Percentiles rank a stretch among this genome's conserved stretches.
These are phyloP conservation scores for Fraxinus sp. DNA, from an alignment of 305 asterid genomes.

Conservation along the genomic window DNA sequence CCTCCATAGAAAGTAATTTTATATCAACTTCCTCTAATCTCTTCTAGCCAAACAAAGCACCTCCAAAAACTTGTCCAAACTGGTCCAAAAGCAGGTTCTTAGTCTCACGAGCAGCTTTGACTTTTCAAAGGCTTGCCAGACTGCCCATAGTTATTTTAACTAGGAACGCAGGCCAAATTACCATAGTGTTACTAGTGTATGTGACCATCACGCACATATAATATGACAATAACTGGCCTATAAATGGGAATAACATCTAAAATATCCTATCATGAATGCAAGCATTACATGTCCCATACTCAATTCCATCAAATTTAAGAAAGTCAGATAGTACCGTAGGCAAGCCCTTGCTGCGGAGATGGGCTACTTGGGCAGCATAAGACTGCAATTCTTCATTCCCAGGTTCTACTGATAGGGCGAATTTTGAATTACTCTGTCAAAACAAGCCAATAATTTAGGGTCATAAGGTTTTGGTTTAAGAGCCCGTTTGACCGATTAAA, in stretches of 20 bases:
- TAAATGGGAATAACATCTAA: not conserved
- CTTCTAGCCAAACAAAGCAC: not conserved
- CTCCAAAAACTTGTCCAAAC: not conserved
- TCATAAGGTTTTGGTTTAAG: slow-evolving; percentile 15
- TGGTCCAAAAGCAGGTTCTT: not conserved
- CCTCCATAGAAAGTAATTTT: not conserved
- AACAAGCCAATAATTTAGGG: slow-evolving; percentile 25
- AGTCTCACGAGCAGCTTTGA: not conserved
- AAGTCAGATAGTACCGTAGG: slow-evolving; percentile 66
- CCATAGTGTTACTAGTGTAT: not conserved
- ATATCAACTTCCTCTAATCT: not conserved
- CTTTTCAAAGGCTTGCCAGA: not conserved
- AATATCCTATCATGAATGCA: not conserved
- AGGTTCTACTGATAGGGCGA: slow-evolving; percentile 86
- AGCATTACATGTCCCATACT: not conserved
- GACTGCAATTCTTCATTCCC: slow-evolving; percentile 71
- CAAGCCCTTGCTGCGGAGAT: slow-evolving; percentile 73
- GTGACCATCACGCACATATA: not conserved
- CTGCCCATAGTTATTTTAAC: not conserved
- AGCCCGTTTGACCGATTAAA: not conserved
- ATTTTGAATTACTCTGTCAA: slow-evolving; percentile 88
- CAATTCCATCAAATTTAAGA: not conserved
- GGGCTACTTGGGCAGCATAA: slow-evolving; percentile 64
- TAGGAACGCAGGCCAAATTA: not conserved
- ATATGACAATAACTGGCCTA: not conserved